Evolutionary conservation across 148 eudicot genomes (phyloP).

Genomic region (Persicaria tinctoria): DNA sequence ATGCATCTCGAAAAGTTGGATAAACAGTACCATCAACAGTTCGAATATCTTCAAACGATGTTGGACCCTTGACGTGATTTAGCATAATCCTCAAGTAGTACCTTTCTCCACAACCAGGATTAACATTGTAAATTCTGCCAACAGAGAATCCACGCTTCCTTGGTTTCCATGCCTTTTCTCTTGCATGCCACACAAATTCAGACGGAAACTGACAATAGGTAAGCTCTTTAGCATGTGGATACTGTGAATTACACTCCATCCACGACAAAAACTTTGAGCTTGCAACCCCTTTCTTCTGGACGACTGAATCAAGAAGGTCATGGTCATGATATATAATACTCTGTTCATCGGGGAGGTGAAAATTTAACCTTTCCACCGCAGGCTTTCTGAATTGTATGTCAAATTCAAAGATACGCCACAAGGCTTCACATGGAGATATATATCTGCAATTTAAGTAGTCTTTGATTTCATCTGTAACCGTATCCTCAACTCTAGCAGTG

Average conservation of each 20-base stretch:
- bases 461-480: not conserved
- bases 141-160: not conserved
- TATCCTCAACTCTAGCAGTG: not conserved
- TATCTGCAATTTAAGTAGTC: not conserved
- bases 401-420: not conserved
- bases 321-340: not conserved
- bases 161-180: not conserved
- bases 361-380: not conserved
- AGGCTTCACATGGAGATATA: constrained; percentile 1
- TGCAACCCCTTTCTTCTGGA: not conserved
- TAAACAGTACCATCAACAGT: not conserved
- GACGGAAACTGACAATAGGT: not conserved
- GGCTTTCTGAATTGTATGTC: not conserved
- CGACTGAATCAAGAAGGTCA: not conserved
- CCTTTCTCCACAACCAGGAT: not conserved
- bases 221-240: not conserved
- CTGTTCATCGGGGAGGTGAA: constrained; percentile 4
- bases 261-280: not conserved
- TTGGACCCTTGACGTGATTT: not conserved
- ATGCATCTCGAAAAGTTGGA: constrained; percentile 9
- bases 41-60: not conserved
- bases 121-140: not conserved
- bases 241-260: not conserved
- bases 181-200: not conserved
- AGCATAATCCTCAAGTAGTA: not conserved